Percentiles rank a stretch among this genome's conserved stretches.
Conservation (phyloP, 257 asterid genomes). For the Nicotiana knightiana region DNA sequence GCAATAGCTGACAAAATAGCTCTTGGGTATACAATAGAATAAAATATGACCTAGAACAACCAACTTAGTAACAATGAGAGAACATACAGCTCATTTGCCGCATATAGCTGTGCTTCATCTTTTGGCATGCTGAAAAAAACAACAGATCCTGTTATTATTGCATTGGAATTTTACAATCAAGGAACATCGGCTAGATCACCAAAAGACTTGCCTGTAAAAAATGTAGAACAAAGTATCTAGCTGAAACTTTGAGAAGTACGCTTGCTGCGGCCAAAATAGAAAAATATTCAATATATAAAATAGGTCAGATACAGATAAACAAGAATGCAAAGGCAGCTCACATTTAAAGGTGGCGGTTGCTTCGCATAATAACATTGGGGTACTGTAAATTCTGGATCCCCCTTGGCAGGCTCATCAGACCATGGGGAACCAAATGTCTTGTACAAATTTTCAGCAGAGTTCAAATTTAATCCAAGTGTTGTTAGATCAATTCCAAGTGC, state of each 20-base stretch:
- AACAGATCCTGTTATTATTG: slow-evolving; percentile 3
- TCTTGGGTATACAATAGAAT: background rate
- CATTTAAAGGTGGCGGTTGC: slow-evolving; percentile 58
- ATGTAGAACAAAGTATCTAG: slow-evolving; percentile 64
- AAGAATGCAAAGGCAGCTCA: slow-evolving; percentile 24
- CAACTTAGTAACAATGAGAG: slow-evolving; percentile 2
- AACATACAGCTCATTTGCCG: slow-evolving; percentile 84
- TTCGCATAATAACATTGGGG: slow-evolving; percentile 71
- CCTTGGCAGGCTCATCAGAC: slow-evolving; percentile 83
- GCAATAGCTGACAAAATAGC: background rate
- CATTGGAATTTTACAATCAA: background rate
- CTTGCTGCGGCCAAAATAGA: slow-evolving; percentile 44
- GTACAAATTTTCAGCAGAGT: slow-evolving; percentile 70
- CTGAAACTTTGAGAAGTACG: slow-evolving; percentile 51
- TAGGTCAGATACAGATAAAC: background rate
- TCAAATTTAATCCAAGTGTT: slow-evolving; percentile 71
- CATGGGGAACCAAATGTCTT: slow-evolving; percentile 88
- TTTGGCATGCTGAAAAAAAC: slow-evolving; percentile 75
- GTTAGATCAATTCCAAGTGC: slow-evolving; percentile 78
- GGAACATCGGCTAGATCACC: background rate
- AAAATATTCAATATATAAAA: background rate
- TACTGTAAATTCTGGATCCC: slow-evolving; percentile 63
- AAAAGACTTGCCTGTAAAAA: slow-evolving; percentile 58
- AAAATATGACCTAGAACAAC: background rate
- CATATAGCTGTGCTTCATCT: slow-evolving; percentile 82